phyloP scores from a whole-genome alignment of 148 eudicot genomes.

The Rhododendron henanense region DNA sequence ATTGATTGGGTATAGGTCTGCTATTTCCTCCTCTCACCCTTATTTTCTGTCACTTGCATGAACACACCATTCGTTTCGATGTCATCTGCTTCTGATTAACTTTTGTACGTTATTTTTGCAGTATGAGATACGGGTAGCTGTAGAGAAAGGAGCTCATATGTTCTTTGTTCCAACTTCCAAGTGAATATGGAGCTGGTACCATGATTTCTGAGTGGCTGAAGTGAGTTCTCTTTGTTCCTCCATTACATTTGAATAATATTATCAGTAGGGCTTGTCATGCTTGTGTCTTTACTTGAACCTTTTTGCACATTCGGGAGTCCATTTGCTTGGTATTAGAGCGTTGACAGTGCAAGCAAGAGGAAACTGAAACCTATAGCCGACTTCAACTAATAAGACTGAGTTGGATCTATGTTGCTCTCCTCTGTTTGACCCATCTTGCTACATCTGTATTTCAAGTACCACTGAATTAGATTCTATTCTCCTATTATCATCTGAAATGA shows the following conservation, averaged over 20 bases:
- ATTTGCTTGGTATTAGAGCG: not conserved
- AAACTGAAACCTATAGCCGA: not conserved
- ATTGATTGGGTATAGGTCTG: conserved; percentile 81
- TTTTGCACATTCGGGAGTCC: not conserved
- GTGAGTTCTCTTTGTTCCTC: not conserved
- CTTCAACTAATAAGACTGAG: not conserved
- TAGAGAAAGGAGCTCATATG: not conserved
- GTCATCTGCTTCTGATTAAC: not conserved
- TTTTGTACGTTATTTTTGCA: not conserved
- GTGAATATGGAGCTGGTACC: not conserved
- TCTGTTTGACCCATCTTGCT: not conserved
- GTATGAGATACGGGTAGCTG: not conserved
- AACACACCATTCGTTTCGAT: not conserved
- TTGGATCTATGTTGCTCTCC: not conserved
- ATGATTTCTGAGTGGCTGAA: not conserved
- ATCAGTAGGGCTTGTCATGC: not conserved
- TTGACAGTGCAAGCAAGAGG: not conserved
- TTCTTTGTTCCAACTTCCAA: not conserved
- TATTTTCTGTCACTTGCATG: not conserved
- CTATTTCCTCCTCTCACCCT: not conserved
- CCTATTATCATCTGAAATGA: not conserved
- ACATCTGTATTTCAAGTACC: not conserved
- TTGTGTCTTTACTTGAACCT: not conserved
- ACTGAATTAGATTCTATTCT: not conserved
- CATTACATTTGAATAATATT: not conserved